Conservation (phyloP, 768 basidiomycete genomes). For the Pleurotus sapidus region DNA sequence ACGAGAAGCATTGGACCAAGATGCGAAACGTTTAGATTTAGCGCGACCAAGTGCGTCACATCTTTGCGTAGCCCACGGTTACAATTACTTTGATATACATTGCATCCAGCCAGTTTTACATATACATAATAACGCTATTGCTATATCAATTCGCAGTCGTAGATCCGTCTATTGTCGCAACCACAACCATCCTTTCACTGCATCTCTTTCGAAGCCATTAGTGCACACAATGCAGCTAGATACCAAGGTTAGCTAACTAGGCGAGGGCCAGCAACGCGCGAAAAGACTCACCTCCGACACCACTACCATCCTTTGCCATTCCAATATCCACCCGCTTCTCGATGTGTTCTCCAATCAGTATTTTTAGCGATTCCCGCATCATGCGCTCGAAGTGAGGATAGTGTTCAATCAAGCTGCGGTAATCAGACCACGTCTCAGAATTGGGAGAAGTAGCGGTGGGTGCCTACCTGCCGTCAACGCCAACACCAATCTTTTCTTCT, state of each 20-base stretch:
- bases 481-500: constrained; percentile 66
- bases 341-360: constrained; percentile 75
- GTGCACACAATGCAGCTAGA: constrained; percentile 82
- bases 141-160: background rate
- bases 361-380: constrained; percentile 71
- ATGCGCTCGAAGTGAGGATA: constrained; percentile 84
- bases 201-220: constrained; percentile 23
- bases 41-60: too few species aligned
- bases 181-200: constrained; percentile 1
- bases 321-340: constrained; percentile 84
- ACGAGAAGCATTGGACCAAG: constrained; percentile 16
- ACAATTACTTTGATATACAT: background rate
- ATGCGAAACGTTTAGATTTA: background rate
- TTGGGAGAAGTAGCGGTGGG: constrained; percentile 3
- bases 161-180: background rate
- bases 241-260: background rate
- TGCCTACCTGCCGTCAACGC: constrained; percentile 87
- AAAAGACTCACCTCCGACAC: constrained; percentile 80
- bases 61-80: too few species aligned
- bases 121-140: constrained; percentile 7
- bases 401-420: constrained; percentile 71
- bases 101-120: constrained; percentile 3
- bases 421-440: background rate
- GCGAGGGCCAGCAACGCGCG: constrained; percentile 1
- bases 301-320: constrained; percentile 95